Evolutionary conservation across 1,284 basidiomycete species (phyloP).

Genomic region (Blastosporella zonata): DNA sequence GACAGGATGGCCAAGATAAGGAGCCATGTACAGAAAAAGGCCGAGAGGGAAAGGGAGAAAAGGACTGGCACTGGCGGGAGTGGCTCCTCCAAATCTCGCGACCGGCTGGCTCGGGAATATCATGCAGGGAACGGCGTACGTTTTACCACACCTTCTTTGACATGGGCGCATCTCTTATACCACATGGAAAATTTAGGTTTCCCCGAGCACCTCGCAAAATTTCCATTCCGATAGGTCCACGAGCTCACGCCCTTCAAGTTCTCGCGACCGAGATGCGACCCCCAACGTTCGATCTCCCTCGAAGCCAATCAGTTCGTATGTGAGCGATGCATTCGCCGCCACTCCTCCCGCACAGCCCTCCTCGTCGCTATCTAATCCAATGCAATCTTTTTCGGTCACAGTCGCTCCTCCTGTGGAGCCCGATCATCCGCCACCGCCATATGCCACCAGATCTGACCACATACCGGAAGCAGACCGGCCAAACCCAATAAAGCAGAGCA

Average conservation of each 20-base stretch:
- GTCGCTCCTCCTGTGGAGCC: constrained; percentile 33
- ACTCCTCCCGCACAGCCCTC: constrained; percentile 17
- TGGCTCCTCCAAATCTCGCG: constrained; percentile 43
- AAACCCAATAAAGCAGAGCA: constrained; percentile 32
- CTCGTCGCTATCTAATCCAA: constrained; percentile 12
- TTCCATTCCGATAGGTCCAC: constrained; percentile 9
- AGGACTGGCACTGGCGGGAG: constrained; percentile 35
- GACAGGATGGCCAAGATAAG: constrained; percentile 91
- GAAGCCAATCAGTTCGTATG: constrained; percentile 29
- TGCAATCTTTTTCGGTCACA: constrained; percentile 39
- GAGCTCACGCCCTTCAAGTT: constrained; percentile 20
- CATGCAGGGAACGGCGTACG: constrained; percentile 40
- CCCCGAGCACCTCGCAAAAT: constrained; percentile 5
- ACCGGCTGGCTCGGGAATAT: constrained; percentile 36
- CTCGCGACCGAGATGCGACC: constrained; percentile 21
- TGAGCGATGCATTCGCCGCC: constrained; percentile 34
- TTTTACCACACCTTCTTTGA: constrained; percentile 17
- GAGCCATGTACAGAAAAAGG: constrained; percentile 81
- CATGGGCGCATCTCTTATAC: background rate
- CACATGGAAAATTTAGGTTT: constrained; percentile 2
- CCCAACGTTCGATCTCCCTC: constrained; percentile 24
- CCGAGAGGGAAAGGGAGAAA: constrained; percentile 45
- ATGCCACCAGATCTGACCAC: constrained; percentile 11
- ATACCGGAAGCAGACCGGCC: constrained; percentile 19
- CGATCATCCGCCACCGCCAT: constrained; percentile 13